Percentiles rank a stretch among this genome's conserved stretches.
Evolutionary conservation across 2,329 filamentous ascomycete species (phyloP).

Genomic region (Davidsoniella australis): DNA sequence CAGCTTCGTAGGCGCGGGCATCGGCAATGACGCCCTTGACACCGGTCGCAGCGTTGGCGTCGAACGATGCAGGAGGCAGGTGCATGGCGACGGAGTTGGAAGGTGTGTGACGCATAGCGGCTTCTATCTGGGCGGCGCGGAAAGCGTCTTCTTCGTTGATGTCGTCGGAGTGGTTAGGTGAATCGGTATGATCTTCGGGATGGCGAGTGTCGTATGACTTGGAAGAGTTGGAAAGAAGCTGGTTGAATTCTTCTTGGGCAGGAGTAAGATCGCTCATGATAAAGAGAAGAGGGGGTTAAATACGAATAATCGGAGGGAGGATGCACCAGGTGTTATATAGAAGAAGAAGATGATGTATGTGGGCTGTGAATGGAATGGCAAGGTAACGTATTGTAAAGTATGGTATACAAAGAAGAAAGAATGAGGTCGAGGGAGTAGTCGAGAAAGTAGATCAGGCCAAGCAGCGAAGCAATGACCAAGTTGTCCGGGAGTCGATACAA

Average conservation of each 20-base stretch:
- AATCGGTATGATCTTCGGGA: slow-evolving; percentile 40
- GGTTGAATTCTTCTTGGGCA: slow-evolving; percentile 51
- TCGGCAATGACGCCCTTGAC: slow-evolving; percentile 81
- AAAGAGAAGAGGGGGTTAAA: slow-evolving; percentile 16
- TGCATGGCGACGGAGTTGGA: slow-evolving; percentile 32
- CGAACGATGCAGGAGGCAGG: slow-evolving; percentile 45
- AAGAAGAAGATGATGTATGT: background rate
- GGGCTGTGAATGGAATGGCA: background rate
- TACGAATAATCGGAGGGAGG: slow-evolving; percentile 1
- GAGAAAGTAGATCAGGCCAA: slow-evolving; percentile 2
- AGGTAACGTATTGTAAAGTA: background rate
- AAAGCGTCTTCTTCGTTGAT: slow-evolving; percentile 38
- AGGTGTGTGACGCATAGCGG: slow-evolving; percentile 47
- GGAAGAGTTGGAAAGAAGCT: slow-evolving; percentile 40
- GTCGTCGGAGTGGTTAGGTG: slow-evolving; percentile 26
- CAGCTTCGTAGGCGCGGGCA: slow-evolving; percentile 58
- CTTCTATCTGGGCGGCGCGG: slow-evolving; percentile 39
- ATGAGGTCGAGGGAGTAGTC: background rate
- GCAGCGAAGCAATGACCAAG: slow-evolving; percentile 7
- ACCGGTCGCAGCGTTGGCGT: slow-evolving; percentile 56
- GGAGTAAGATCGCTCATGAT: slow-evolving; percentile 38
- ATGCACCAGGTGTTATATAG: slow-evolving; percentile 6
- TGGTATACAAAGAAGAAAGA: background rate
- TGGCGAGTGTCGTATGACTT: slow-evolving; percentile 24
- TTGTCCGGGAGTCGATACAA: background rate